Evolutionary conservation across 441 rosid genomes (phyloP), one percentile per base, ranked within the genome.

Genomic region (Pelargonium fulgidum): DNA sequence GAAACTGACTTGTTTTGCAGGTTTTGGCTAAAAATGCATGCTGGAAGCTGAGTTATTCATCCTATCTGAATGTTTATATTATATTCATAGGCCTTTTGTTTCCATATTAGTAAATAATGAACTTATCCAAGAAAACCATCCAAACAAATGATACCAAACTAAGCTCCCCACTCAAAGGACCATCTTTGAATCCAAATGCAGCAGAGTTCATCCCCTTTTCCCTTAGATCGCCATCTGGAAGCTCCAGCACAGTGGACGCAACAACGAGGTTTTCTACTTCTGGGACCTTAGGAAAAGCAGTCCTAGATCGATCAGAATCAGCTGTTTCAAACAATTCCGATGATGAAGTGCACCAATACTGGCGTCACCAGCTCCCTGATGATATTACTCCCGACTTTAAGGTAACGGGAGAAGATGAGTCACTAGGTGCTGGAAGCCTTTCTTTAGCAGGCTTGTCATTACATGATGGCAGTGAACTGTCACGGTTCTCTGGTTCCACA

Each of bases 331-430:
- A 87, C 81, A 85, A 85, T 19, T 91, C 99, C 9, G 99, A 93
- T 75, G 99, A 93, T 2, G 99, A 93, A 77, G 97, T 90, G 19
- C 91, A 85, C 69, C 96, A 87, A 72, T 90, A 77, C 78, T 94
- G 97, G 96, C 86, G 87, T 72, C 89, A 77, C 82, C 95, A 91
- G 78, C 96, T 94, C 50, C 97, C 99, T 29, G 97, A 91, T 75
- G 96, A 91, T 78, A 87, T 91, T 59, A 94, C 99, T 62, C 99
- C 97, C 4, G 97, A 93, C 70, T 93, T 91, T 72, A 86, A 86
- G 82, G 83, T 89, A 61, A 78, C 81, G 86, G 81, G 82, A 54
- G 95, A 91, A 74, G 96, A 87, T 73, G 91, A 83, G 52, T 80
- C 96, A 10, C 93, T 79, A 66, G 86, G 84, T 44, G 56, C 82